Base-by-base conservation (phyloP, 306 rosid genomes). In the Cicer pinnatifidum region DNA sequence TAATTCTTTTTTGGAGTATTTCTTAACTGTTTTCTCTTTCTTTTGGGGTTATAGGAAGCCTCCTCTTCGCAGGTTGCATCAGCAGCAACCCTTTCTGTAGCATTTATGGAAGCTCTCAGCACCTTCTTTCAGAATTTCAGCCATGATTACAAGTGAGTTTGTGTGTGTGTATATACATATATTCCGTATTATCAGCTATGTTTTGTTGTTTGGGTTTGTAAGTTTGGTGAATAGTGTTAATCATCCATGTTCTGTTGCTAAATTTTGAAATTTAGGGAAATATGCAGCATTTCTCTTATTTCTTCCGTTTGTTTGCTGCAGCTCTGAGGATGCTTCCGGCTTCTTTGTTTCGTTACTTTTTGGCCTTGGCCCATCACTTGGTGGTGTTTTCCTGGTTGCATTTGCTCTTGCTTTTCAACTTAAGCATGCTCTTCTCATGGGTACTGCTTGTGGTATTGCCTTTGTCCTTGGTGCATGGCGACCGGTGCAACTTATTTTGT, bases 41-140 rank as follows among this genome's bases (percentile, higher is more conserved):
- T 40, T 75, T 76, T 71, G 75, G 83, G 73, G 73, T 70, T 83
- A 51, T 67, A 94, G 99, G 96, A 91, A 78, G 97, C 99, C 75
- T 90, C 96, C 48, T 77, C 99, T 65, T 89, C 99, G 8, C 95
- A 89, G 76, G 99, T 94, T 85, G 99, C 97, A 40, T 91, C 96
- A 15, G 95, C 99, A 20, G 89, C 93, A 67, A 91, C 97, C 48
- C 87, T 94, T 78, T 87, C 97, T 82, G 97, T 94, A 60, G 99
- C 97, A 62, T 94, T 94, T 70, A 94, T 94, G 97, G 99, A 94
- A 91, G 97, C 97, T 82, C 96, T 94, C 59, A 81, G 99, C 79
- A 90, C 96, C 72, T 46, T 91, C 79, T 91, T 94, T 78, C 88
- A 91, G 84, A 87, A 78, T 85, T 91, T 94, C 85, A 88, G 82